Percentiles rank a stretch among this genome's conserved stretches.
Evolutionary conservation across 148 eudicot species (phyloP).

Genomic region (Amaranthus hypochondriacus): DNA sequence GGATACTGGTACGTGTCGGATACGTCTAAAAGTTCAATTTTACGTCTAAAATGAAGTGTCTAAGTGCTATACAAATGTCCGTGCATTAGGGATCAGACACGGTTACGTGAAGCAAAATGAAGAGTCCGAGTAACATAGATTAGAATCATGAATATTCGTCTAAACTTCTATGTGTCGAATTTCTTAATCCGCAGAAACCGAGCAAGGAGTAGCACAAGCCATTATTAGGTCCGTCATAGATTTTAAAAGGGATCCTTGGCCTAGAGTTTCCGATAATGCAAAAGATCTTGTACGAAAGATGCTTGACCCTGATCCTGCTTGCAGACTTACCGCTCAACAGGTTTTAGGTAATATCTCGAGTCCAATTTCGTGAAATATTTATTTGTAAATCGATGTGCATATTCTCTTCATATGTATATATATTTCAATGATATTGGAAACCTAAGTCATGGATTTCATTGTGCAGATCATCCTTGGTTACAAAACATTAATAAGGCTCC

Average conservation of each 20-base stretch:
- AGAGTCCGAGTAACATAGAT: no score
- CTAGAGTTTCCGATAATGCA: constrained; percentile 61
- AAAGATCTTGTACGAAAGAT: constrained; percentile 64
- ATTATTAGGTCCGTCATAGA: constrained; percentile 53
- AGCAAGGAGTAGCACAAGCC: constrained; percentile 70
- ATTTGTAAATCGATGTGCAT: not conserved
- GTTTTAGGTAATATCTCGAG: constrained; percentile 47
- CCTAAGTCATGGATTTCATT: not conserved
- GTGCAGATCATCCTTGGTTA: constrained; percentile 83
- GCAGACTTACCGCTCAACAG: constrained; percentile 56
- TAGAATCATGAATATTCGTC: not conserved
- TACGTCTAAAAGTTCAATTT: no score
- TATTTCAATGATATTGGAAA: not conserved
- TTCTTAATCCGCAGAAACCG: constrained; percentile 54
- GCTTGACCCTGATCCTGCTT: constrained; percentile 61
- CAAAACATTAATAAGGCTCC: constrained; percentile 70
- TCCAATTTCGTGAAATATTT: not conserved
- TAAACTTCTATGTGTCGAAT: not conserved
- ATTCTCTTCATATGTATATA: not conserved
- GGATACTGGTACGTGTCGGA: no score
- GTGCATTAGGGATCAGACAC: no score
- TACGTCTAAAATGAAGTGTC: no score
- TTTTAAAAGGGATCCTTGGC: constrained; percentile 70
- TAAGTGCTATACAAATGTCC: no score
- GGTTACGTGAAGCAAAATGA: no score